Conservation (phyloP, 2,329 filamentous ascomycete species). For the Raffaelea deltoideospora region DNA sequence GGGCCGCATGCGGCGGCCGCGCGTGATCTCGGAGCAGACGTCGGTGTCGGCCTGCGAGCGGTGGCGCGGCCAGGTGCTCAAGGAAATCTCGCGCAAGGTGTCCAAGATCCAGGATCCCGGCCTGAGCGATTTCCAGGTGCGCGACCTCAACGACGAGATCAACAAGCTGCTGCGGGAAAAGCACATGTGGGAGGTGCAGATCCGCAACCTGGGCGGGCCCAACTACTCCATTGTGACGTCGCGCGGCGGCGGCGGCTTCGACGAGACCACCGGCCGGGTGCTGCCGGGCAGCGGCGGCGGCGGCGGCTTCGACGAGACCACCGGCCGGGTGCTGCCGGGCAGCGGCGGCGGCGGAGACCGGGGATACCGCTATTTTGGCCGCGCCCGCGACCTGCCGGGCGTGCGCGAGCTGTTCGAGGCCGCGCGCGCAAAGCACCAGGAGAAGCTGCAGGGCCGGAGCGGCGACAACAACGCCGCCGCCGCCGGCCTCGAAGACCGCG, state of each 20-base stretch:
- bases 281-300: conserved; percentile 46
- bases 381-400: conserved; percentile 72
- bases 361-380: conserved; percentile 79
- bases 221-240: conserved; percentile 97
- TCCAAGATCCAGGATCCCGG: conserved; percentile 84
- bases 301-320: conserved; percentile 55
- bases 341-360: conserved; percentile 59
- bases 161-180: conserved; percentile 99
- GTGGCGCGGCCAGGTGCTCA: conserved; percentile 94
- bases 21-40: conserved; percentile 75
- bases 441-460: conserved; percentile 9
- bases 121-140: conserved; percentile 91
- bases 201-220: conserved; percentile 85
- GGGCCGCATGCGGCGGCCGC: conserved; percentile 76
- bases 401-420: conserved; percentile 94
- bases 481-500: conserved; percentile 41
- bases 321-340: conserved; percentile 53
- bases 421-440: conserved; percentile 43
- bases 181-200: conserved; percentile 97
- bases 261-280: conserved; percentile 35
- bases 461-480: conserved; percentile 8
- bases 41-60: conserved; percentile 82
- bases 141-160: conserved; percentile 97
- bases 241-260: not conserved
- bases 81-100: conserved; percentile 94